These are phyloP conservation scores for Blastobotrys indianensis DNA, from an alignment of 1,139 yeast species.

Conservation along the genomic window DNA sequence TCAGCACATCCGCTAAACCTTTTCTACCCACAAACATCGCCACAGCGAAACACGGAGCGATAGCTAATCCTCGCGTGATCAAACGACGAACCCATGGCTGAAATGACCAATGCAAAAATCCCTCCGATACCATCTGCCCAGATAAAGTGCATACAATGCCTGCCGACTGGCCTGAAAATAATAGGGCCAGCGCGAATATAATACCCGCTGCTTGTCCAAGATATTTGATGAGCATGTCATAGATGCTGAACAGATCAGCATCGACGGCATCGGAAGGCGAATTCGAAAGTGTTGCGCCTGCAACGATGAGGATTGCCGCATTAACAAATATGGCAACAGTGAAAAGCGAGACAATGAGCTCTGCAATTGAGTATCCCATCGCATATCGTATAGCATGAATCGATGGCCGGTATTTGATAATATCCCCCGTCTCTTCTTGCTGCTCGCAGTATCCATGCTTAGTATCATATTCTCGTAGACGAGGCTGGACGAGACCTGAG, in stretches of 20 bases:
- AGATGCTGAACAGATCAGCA: constrained; percentile 85
- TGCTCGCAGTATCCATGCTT: constrained; percentile 49
- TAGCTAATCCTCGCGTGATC: constrained; percentile 77
- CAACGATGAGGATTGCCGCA: constrained; percentile 75
- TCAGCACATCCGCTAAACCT: constrained; percentile 75
- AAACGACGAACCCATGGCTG: constrained; percentile 84
- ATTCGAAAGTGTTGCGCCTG: constrained; percentile 71
- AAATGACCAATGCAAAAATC: constrained; percentile 78
- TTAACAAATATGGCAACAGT: constrained; percentile 82
- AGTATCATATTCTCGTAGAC: constrained; percentile 74
- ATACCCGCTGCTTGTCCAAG: constrained; percentile 90
- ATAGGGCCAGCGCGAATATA: constrained; percentile 83
- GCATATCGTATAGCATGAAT: constrained; percentile 65
- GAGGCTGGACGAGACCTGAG: constrained; percentile 86
- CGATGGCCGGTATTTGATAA: constrained; percentile 54
- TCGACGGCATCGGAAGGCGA: constrained; percentile 68
- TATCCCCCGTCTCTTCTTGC: constrained; percentile 25
- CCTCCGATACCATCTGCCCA: constrained; percentile 95
- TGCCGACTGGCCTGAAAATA: constrained; percentile 96
- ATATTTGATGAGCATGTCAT: constrained; percentile 63
- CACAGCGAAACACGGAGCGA: constrained; percentile 80
- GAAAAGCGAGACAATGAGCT: constrained; percentile 65
- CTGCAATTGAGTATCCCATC: constrained; percentile 67
- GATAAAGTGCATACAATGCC: constrained; percentile 97
- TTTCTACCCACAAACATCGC: constrained; percentile 74